Percentiles rank a stretch among this genome's conserved stretches.
Evolutionary conservation across 495 filamentous ascomycete species (phyloP).

Genomic region (Aspergillus nidulans): DNA sequence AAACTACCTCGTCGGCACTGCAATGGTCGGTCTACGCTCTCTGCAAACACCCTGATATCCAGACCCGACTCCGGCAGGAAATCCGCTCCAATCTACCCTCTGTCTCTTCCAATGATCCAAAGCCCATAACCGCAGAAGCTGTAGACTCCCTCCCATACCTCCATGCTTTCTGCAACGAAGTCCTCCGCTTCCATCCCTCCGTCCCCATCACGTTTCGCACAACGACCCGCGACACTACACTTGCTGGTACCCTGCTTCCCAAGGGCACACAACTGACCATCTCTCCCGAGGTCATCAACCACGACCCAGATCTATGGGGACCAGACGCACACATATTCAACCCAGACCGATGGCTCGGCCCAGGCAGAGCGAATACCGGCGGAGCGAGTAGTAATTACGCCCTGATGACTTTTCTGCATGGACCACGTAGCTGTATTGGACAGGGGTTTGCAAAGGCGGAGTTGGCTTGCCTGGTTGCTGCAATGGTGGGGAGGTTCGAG

Average conservation of each 20-base stretch:
- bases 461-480: slow-evolving; percentile 76
- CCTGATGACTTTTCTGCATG: slow-evolving; percentile 80
- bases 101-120: slow-evolving; percentile 34
- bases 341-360: slow-evolving; percentile 71
- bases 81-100: slow-evolving; percentile 60
- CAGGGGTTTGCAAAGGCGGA: slow-evolving; percentile 77
- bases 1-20: slow-evolving; percentile 61
- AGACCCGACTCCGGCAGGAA: slow-evolving; percentile 56
- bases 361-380: slow-evolving; percentile 46
- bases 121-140: slow-evolving; percentile 43
- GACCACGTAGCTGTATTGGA: slow-evolving; percentile 79
- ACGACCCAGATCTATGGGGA: slow-evolving; percentile 75
- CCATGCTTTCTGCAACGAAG: slow-evolving; percentile 58
- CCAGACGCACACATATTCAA: slow-evolving; percentile 71
- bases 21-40: slow-evolving; percentile 58
- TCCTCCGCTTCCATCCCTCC: slow-evolving; percentile 54
- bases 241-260: slow-evolving; percentile 53
- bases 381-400: slow-evolving; percentile 61
- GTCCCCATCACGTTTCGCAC: slow-evolving; percentile 60
- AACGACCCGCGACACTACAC: slow-evolving; percentile 58
- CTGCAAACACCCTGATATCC: slow-evolving; percentile 53
- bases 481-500: slow-evolving; percentile 65
- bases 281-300: slow-evolving; percentile 60
- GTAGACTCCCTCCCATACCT: slow-evolving; percentile 58
- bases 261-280: slow-evolving; percentile 51